Percentiles rank a stretch among this genome's conserved stretches.
phyloP scores from a whole-genome alignment of 1,284 basidiomycete genomes.

The Sphagnurus paluster region DNA sequence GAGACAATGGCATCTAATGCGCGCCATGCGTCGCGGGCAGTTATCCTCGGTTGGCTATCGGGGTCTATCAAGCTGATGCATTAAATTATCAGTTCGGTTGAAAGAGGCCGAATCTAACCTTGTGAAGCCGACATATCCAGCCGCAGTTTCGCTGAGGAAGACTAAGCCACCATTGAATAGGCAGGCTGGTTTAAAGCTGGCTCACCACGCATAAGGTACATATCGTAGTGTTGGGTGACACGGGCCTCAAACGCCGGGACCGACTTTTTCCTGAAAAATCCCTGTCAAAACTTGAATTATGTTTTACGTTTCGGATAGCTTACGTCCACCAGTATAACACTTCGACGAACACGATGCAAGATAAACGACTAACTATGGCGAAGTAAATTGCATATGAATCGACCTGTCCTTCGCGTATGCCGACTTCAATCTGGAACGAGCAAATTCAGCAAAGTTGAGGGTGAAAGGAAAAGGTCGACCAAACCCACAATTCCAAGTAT shows the following conservation, averaged over 20 bases:
- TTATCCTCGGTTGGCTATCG: conserved; percentile 18
- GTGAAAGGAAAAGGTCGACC: neutral
- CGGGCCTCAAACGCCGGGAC: conserved; percentile 7
- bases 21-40: conserved; percentile 23
- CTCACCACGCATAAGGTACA: conserved; percentile 19
- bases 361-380: conserved; percentile 19
- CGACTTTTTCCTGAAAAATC: conserved; percentile 8
- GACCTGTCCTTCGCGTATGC: conserved; percentile 19
- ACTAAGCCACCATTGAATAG: neutral
- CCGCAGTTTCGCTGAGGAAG: conserved; percentile 15
- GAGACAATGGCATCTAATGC: conserved; percentile 23
- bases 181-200: too few relatives aligned
- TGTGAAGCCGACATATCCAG: conserved; percentile 19
- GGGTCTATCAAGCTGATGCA: conserved; percentile 14
- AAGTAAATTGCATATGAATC: conserved; percentile 17
- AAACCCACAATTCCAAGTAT: conserved; percentile 21
- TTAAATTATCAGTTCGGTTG: too few relatives aligned
- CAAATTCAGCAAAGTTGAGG: neutral
- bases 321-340: conserved; percentile 23
- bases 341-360: conserved; percentile 18
- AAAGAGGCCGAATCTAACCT: conserved; percentile 3
- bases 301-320: conserved; percentile 3
- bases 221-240: conserved; percentile 16
- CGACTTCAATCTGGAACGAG: conserved; percentile 19
- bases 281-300: neutral